A percentile compares a stretch with the other conserved stretches of the same genome.
Conservation (phyloP, 1,284 basidiomycete species). For the Mixia osmundae region DNA sequence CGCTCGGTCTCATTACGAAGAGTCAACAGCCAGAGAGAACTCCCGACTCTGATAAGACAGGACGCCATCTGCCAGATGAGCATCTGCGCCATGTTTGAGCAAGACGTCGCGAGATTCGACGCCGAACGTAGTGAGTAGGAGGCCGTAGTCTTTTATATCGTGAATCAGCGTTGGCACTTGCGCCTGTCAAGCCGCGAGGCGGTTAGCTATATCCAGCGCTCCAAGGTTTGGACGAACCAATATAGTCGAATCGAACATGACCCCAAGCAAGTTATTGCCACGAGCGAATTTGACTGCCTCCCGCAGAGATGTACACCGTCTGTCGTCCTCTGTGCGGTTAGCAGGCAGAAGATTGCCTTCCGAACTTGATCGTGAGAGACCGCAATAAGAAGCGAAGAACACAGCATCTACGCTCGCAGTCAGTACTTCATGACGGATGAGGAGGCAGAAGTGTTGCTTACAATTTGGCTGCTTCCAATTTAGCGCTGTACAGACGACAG, state of each 20-base stretch:
- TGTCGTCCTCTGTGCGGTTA: constrained; percentile 27
- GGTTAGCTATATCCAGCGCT: neutral
- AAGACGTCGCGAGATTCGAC: neutral
- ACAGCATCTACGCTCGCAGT: constrained; percentile 47
- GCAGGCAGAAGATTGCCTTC: constrained; percentile 21
- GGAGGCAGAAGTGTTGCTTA: constrained; percentile 23
- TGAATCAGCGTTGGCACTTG: constrained; percentile 60
- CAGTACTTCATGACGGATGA: constrained; percentile 3
- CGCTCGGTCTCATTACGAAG: too few species aligned
- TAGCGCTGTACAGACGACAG: constrained; percentile 61
- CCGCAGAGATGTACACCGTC: constrained; percentile 43
- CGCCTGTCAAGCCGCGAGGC: constrained; percentile 19
- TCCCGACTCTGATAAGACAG: neutral
- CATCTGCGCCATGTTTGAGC: neutral
- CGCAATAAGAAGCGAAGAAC: constrained; percentile 75
- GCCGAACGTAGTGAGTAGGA: neutral
- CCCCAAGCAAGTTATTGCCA: constrained; percentile 74
- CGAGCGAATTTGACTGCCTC: constrained; percentile 88
- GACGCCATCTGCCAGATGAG: neutral
- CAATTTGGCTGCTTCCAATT: constrained; percentile 99
- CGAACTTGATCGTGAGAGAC: constrained; percentile 28
- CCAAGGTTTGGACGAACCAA: constrained; percentile 32
- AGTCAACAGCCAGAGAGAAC: neutral
- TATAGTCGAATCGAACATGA: constrained; percentile 71
- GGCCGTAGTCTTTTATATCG: constrained; percentile 47